A percentile compares a stretch with the other conserved stretches of the same genome.
Evolutionary conservation across 2,329 filamentous ascomycete species (phyloP).

Genomic region (Exophiala xenobiotica): DNA sequence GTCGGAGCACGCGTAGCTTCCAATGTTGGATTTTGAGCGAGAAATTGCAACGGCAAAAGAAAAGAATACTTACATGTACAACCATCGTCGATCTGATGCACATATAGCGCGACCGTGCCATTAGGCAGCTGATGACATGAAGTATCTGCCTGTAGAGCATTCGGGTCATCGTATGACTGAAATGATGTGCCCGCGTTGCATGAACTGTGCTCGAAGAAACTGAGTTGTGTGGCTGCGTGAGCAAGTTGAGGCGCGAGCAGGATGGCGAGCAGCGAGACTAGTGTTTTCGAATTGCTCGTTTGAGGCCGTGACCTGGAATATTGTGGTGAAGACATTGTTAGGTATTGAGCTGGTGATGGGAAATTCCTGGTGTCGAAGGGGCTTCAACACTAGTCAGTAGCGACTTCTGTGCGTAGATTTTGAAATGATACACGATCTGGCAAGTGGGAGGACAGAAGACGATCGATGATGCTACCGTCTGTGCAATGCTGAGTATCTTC

Average conservation of each 20-base stretch:
- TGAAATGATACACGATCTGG: no score
- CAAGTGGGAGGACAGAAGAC: no score
- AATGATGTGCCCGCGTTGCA: conserved; percentile 24
- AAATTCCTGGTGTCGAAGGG: background rate
- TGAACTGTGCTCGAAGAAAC: conserved; percentile 23
- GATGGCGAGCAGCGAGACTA: background rate
- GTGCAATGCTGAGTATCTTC: background rate
- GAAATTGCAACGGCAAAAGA: no score
- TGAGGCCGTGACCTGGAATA: background rate
- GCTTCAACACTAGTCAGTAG: no score
- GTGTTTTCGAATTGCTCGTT: background rate
- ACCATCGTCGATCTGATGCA: conserved; percentile 15
- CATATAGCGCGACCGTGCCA: conserved; percentile 21
- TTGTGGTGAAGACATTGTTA: background rate
- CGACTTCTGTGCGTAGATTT: no score
- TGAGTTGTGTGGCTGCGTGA: conserved; percentile 6
- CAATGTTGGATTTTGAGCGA: background rate
- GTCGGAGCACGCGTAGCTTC: background rate
- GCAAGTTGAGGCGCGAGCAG: background rate
- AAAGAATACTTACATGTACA: conserved; percentile 16
- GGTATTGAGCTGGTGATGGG: background rate
- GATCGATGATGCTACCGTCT: no score
- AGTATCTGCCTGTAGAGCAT: conserved; percentile 8
- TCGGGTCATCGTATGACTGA: conserved; percentile 9
- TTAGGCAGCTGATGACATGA: conserved; percentile 19